A percentile compares a stretch with the other conserved stretches of the same genome.
Conservation (phyloP, 2,329 filamentous ascomycete genomes). For the Pseudogymnoascus sp. region DNA sequence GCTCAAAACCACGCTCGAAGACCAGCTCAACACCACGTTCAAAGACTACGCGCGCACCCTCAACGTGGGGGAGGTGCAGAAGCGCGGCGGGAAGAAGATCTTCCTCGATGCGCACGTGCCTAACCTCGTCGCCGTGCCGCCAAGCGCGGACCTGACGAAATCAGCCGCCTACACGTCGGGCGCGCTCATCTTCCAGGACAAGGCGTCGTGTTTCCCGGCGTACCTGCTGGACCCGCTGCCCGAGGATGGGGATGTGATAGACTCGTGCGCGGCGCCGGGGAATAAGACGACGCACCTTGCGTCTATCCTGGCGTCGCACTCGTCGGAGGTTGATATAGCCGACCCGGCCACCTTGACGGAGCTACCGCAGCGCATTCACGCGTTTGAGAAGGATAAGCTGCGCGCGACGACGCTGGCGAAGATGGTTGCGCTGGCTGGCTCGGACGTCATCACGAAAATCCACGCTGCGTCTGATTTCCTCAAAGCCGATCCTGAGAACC, state of each 20-base stretch:
- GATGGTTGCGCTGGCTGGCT: constrained; percentile 76
- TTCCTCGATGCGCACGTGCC: constrained; percentile 76
- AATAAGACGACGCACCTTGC: constrained; percentile 97
- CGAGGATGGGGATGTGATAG: constrained; percentile 69
- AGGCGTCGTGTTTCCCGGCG: constrained; percentile 93
- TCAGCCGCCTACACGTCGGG: constrained; percentile 66
- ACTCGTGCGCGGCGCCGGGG: constrained; percentile 87
- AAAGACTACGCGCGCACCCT: constrained; percentile 48
- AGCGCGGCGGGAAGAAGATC: constrained; percentile 40
- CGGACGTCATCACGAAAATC: constrained; percentile 56
- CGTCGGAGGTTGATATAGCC: constrained; percentile 22
- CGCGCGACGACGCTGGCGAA: constrained; percentile 70
- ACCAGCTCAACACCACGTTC: constrained; percentile 71
- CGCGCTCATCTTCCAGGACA: constrained; percentile 85
- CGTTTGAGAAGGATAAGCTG: constrained; percentile 67
- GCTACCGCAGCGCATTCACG: constrained; percentile 49
- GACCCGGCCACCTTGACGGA: constrained; percentile 26
- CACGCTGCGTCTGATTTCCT: constrained; percentile 75
- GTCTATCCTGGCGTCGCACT: constrained; percentile 50
- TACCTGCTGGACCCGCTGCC: constrained; percentile 67
- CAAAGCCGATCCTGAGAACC: constrained; percentile 56
- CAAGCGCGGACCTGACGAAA: constrained; percentile 62
- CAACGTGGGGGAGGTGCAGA: constrained; percentile 48
- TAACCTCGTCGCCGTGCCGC: constrained; percentile 70
- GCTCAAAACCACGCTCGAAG: constrained; percentile 59